A percentile compares a stretch with the other conserved stretches of the same genome.
phyloP scores from a whole-genome alignment of 1,284 basidiomycete genomes.

The Rhodotorula glutinis region DNA sequence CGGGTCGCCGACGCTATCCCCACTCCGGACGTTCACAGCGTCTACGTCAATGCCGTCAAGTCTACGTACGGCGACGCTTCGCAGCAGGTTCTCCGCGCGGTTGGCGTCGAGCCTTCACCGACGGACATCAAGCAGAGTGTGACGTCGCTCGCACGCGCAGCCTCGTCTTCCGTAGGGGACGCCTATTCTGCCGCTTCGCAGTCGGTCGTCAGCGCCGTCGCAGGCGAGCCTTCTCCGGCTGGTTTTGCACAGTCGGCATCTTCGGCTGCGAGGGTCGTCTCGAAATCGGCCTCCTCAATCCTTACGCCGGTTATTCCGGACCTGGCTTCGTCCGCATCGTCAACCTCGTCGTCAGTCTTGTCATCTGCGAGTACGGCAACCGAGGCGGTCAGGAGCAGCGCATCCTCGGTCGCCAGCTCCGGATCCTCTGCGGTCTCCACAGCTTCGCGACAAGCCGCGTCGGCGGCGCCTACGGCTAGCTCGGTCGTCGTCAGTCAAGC shows the following conservation, averaged over 20 bases:
- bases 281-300: conserved; percentile 5
- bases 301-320: conserved; percentile 14
- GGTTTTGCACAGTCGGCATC: conserved; percentile 19
- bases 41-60: conserved; percentile 8
- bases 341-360: no score
- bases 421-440: conserved; percentile 9
- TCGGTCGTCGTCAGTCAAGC: no score
- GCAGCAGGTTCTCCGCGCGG: conserved; percentile 22
- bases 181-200: conserved; percentile 24
- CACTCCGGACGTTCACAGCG: conserved; percentile 17
- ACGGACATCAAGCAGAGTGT: conserved; percentile 29
- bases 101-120: conserved; percentile 14
- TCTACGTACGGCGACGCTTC: conserved; percentile 19
- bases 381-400: neutral
- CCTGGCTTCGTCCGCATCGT: conserved; percentile 12
- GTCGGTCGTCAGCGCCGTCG: conserved; percentile 12
- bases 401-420: neutral
- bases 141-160: conserved; percentile 18
- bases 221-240: conserved; percentile 25
- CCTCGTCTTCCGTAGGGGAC: conserved; percentile 5
- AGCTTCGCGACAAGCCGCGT: conserved; percentile 12
- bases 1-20: conserved; percentile 15
- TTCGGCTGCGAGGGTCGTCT: conserved; percentile 13
- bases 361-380: no score
- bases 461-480: conserved; percentile 7